A percentile compares a stretch with the other conserved stretches of the same genome.
phyloP scores from a whole-genome alignment of 345 rosid genomes.

The Diplotaxis tenuifolia region DNA sequence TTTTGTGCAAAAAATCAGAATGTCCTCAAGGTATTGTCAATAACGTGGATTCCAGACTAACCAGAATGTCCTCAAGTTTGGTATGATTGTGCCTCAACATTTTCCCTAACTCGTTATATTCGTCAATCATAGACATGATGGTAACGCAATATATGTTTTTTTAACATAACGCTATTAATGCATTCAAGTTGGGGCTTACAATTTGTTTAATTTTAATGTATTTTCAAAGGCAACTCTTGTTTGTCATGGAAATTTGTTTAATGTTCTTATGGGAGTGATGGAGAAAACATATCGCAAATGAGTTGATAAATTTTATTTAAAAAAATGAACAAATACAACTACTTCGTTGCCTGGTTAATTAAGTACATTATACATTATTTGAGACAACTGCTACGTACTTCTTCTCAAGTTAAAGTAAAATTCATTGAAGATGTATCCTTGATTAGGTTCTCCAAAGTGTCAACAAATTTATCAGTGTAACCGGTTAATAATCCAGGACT shows the following conservation, averaged over 20 bases:
- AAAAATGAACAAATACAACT: neutral
- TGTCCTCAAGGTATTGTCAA: no score
- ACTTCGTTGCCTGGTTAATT: neutral
- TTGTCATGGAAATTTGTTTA: neutral
- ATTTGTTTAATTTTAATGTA: no score
- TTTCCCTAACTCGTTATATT: no score
- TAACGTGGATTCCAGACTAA: no score
- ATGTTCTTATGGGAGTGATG: neutral
- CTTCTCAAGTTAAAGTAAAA: neutral
- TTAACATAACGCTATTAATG: neutral
- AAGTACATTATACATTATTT: neutral
- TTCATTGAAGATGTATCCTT: neutral
- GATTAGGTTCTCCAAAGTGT: constrained; percentile 13
- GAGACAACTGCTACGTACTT: neutral
- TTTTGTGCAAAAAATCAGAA: no score
- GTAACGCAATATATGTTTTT: neutral
- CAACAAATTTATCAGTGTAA: constrained; percentile 11
- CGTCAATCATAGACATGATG: no score
- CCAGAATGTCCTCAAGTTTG: no score
- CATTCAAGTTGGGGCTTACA: neutral
- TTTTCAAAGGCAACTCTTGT: no score
- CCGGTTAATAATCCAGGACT: constrained; percentile 10
- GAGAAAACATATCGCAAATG: no score
- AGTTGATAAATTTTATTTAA: neutral
- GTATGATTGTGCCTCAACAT: no score